Evolutionary conservation across 2,329 filamentous ascomycete genomes (phyloP), one percentile per base, ranked within the genome.

Genomic region (Ilyonectria sp.): DNA sequence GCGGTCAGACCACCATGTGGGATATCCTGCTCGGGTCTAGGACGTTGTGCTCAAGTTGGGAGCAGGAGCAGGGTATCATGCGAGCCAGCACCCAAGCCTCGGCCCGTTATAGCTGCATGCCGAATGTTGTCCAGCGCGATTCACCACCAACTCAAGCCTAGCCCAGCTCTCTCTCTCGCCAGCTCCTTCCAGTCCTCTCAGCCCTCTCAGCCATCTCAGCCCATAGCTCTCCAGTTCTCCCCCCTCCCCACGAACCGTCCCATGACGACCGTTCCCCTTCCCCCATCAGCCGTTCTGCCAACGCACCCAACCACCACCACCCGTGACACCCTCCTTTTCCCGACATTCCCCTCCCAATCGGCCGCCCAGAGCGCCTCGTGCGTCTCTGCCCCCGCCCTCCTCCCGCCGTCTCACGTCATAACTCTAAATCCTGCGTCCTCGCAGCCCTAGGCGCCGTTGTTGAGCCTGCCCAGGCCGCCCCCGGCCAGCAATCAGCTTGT

Each of bases 341-440:
- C 43, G 46, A 58, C 53, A 65, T 37, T 23, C 58, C 44, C 47
- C 64, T 60, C 55, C 52, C 55, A 46, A 53, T 57, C 57, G 57
- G 52, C 63, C 64, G 59, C 58, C 43, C 35, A 47, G 10, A 37
- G 46, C 49, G 52, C 43, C 53, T 40, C 53, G 33, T 44, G 63
- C 40, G 44, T 52, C 35, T 11, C n/a, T 43, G 17, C 17, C 62
- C 63, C 63, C 62, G 54, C 54, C 47, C 50, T 65, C 49, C 35
- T 60, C 43, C 50, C 44, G 44, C 61, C 57, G 63, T 75, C 74
- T 75, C 72, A 75, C 74, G 74, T 75, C 44, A 75, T 72, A 75
- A 67, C 66, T 68, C 62, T 74, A 75, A 71, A 71, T 70, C 65
- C 65, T 62, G 19, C 60, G 40, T 57, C 23, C 52, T 62, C 61